Base-by-base conservation (phyloP, 495 filamentous ascomycete genomes). In the Penicillium verhagenii region DNA sequence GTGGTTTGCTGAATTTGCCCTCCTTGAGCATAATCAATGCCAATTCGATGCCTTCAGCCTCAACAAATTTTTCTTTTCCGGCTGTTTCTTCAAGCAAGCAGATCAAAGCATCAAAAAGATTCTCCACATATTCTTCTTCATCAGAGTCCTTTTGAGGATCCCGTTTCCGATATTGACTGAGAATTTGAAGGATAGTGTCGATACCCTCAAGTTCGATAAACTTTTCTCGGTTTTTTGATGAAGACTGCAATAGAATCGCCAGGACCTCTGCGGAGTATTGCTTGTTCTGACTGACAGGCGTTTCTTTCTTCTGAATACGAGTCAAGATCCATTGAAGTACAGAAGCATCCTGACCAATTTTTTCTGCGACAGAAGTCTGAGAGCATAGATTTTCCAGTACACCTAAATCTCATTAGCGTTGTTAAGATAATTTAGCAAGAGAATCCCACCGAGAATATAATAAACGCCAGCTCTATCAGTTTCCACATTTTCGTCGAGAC, bases 81-180 rank as follows among this genome's bases (percentile, higher is more conserved):
- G 77, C 75, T 3, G 78, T 63, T 52, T 91, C 86, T 64, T 95
- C 88, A 0, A 89, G 89, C 2, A 95, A 67, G 62, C 89, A 93
- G 7, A 87, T 88, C 23, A 96, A 63, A 26, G 84, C 80, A 62
- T 94, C 91, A 62, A 97, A 99, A 24, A 96, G 50, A 56, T 97
- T 96, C 67, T 96, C 91, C 46, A 94, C 86, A 67, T 88, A 96
- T 70, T 97, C 95, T 67, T 96, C 91, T 62, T 97, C 95, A 44
- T 93, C 86, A 7, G 88, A 88, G 28, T 91, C 90, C 63, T 90
- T 94, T 21, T 78, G 78, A 0, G 95, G 95, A 61, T 99, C 94
- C 25, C 85, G 82, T 71, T 89, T 90, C 18, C 95, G 86, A 72
- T 97, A 99, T n/a, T 88, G 73, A 33, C 90, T 87, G 18, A 96